Percentiles rank a stretch among this genome's conserved stretches.
Evolutionary conservation across 78 protist genomes (phyloP).

Genomic region (Emiliania huxleyi): DNA sequence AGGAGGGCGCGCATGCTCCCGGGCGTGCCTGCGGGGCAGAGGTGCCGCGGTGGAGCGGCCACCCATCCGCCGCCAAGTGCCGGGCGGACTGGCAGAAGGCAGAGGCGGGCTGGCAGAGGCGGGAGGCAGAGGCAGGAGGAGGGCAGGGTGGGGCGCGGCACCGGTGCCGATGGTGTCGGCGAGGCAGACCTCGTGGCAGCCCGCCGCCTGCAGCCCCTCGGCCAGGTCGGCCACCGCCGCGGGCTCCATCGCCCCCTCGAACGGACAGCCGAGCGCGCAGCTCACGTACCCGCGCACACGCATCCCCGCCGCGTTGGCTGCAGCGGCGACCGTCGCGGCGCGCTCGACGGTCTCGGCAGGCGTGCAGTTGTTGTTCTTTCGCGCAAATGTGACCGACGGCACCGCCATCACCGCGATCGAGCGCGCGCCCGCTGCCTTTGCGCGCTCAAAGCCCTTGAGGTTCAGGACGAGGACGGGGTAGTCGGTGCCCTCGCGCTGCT

Average conservation of each 20-base stretch:
- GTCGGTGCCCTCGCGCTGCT: constrained; percentile 46
- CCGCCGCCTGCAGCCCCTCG: constrained; percentile 65
- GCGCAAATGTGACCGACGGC: constrained; percentile 76
- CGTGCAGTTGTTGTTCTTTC: constrained; percentile 69
- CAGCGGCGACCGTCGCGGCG: constrained; percentile 59
- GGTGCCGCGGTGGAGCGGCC: no score
- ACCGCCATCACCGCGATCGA: constrained; percentile 83
- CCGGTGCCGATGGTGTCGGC: constrained; percentile 95
- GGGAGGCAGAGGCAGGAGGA: no score
- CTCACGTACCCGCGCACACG: constrained; percentile 71
- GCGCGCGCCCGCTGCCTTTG: constrained; percentile 64
- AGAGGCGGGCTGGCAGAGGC: no score
- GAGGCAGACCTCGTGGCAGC: constrained; percentile 89
- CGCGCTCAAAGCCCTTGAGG: constrained; percentile 72
- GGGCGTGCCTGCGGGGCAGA: no score
- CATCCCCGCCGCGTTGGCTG: neutral
- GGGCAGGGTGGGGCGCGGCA: no score
- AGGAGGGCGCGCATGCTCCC: constrained; percentile 41
- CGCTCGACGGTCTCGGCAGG: constrained; percentile 72
- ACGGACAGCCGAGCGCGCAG: constrained; percentile 91
- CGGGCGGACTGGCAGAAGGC: no score
- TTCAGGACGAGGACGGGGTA: constrained; percentile 89
- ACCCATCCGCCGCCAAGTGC: no score
- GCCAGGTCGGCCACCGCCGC: constrained; percentile 64
- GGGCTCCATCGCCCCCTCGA: constrained; percentile 65